A percentile compares a stretch with the other conserved stretches of the same genome.
These are phyloP conservation scores for Yarrowia divulgata DNA, from an alignment of 805 yeast genomes.

Conservation along the genomic window DNA sequence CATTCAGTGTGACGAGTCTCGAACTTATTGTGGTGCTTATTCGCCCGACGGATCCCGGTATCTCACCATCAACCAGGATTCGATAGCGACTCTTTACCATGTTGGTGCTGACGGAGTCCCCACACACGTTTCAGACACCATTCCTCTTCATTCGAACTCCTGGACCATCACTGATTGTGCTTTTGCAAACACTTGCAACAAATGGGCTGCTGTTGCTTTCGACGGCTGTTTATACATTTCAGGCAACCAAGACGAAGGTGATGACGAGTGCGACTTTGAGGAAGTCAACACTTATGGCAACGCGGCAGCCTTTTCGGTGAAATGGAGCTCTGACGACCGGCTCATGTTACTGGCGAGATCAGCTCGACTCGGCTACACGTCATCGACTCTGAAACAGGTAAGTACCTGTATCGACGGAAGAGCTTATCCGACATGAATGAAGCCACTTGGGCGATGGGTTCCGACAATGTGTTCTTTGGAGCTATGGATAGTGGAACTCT, in stretches of 20 bases:
- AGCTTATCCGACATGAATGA: conserved; percentile 3
- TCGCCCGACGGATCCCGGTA: conserved; percentile 9
- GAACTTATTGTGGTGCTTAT: conserved; percentile 26
- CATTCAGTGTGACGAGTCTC: conserved; percentile 8
- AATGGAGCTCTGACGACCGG: conserved; percentile 16
- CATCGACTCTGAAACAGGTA: conserved; percentile 1
- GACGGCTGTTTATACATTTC: conserved; percentile 17
- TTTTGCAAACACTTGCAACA: conserved; percentile 11
- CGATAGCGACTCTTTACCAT: not conserved
- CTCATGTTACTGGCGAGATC: conserved; percentile 19
- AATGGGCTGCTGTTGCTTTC: conserved; percentile 28
- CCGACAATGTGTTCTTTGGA: conserved; percentile 17
- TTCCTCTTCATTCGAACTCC: conserved; percentile 20
- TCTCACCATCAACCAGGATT: conserved; percentile 17
- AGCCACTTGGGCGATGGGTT: conserved; percentile 6
- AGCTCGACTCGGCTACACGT: conserved; percentile 19
- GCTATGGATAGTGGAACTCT: conserved; percentile 22
- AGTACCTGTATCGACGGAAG: conserved; percentile 10
- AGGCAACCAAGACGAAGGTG: not conserved
- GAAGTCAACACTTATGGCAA: conserved; percentile 6
- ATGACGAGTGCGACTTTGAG: not conserved
- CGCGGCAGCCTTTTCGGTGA: conserved; percentile 21
- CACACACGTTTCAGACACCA: not conserved
- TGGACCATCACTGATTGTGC: conserved; percentile 36
- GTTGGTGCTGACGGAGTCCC: not conserved